A percentile compares a stretch with the other conserved stretches of the same genome.
phyloP scores from a whole-genome alignment of 2,329 filamentous ascomycete species.

The Talaromyces verruculosus region DNA sequence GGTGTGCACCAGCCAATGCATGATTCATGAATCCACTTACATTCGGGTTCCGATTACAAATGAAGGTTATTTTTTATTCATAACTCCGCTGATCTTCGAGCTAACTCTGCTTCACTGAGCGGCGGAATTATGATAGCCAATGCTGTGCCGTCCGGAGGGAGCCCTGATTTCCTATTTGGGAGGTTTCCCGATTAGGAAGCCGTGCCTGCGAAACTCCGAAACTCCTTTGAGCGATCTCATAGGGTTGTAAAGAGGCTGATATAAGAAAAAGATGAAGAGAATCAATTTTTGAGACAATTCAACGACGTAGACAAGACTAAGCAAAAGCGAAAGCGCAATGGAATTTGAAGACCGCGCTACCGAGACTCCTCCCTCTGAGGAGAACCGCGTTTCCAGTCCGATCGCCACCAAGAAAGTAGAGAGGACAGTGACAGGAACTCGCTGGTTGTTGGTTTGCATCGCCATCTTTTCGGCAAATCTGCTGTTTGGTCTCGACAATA shows the following conservation, averaged over 20 bases:
- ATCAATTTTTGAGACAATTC: neutral
- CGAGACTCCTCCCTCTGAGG: neutral
- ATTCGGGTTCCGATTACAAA: neutral
- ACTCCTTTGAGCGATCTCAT: neutral
- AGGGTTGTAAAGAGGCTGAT: neutral
- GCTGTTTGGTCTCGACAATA: conserved; percentile 45
- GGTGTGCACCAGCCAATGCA: too few species aligned
- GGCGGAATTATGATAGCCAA: neutral
- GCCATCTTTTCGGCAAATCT: conserved; percentile 41
- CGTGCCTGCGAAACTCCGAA: neutral
- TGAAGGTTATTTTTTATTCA: neutral
- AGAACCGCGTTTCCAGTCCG: neutral
- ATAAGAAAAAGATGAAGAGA: neutral
- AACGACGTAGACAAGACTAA: neutral
- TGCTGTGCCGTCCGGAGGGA: neutral
- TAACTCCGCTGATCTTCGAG: neutral
- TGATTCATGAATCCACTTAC: too few species aligned
- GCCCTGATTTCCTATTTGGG: neutral
- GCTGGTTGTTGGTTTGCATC: conserved; percentile 26
- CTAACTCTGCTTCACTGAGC: neutral
- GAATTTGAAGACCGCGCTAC: neutral
- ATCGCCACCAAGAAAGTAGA: neutral
- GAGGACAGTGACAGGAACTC: neutral
- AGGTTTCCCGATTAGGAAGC: neutral
- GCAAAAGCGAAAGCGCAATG: neutral